Percentiles rank a stretch among this genome's conserved stretches.
phyloP scores from a whole-genome alignment of 2,329 filamentous ascomycete genomes.

The Lasiodiplodia sp. region DNA sequence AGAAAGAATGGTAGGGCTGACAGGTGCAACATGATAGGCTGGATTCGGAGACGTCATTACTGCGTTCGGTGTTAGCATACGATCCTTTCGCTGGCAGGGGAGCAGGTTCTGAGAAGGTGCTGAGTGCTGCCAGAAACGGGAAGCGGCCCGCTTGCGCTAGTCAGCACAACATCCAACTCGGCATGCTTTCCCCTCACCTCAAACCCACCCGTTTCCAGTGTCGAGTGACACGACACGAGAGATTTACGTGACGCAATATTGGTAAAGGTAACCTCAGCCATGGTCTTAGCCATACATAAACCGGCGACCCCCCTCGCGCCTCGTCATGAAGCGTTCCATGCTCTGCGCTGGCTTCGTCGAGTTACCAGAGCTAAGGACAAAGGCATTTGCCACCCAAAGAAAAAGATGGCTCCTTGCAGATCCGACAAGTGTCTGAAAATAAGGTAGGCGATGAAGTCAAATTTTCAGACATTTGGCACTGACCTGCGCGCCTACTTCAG shows the following conservation, averaged over 20 bases:
- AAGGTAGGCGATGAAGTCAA: neutral
- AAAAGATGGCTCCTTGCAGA: neutral
- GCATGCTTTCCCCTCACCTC: neutral
- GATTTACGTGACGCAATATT: neutral
- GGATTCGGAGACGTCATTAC: neutral
- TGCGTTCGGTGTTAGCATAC: too few relatives aligned
- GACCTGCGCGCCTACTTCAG: neutral
- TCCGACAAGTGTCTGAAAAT: neutral
- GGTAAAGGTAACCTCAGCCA: neutral
- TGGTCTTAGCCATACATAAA: neutral
- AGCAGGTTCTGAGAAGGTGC: neutral
- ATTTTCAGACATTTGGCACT: neutral
- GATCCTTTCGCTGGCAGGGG: too few relatives aligned
- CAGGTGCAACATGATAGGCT: neutral
- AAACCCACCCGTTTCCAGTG: neutral
- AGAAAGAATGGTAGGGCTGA: neutral
- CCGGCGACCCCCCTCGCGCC: neutral
- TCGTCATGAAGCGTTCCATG: neutral
- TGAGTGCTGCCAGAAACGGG: neutral
- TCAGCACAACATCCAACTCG: neutral
- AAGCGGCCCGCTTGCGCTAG: neutral
- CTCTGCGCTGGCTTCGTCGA: neutral
- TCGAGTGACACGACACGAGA: neutral
- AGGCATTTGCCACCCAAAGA: neutral
- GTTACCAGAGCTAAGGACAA: neutral